Evolutionary conservation across 192 early-diverging fungal genomes (phyloP).

Genomic region (Pilobolus umbonatus): DNA sequence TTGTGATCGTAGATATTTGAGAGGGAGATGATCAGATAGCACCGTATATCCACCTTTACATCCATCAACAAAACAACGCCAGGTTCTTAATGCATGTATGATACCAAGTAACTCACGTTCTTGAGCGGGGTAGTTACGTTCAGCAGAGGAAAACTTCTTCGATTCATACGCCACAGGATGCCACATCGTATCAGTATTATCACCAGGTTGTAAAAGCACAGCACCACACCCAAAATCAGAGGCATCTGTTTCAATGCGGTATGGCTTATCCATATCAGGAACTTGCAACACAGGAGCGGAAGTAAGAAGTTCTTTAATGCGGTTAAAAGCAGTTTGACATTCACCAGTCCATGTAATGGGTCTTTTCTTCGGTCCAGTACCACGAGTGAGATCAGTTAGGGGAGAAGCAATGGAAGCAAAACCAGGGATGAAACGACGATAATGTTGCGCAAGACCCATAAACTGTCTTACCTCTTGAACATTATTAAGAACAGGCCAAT

Average conservation of each 20-base stretch:
- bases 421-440: too few relatives aligned
- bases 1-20: constrained; percentile 4
- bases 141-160: constrained; percentile 26
- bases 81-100: constrained; percentile 9
- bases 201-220: constrained; percentile 5
- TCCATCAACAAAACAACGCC: constrained; percentile 14
- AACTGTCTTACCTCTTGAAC: too few relatives aligned
- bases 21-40: constrained; percentile 3
- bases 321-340: constrained; percentile 1
- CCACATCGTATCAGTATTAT: background rate
- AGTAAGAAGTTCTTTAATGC: background rate
- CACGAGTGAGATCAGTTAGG: constrained; percentile 13
- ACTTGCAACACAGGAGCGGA: background rate
- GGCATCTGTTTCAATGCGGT: background rate
- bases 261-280: constrained; percentile 9
- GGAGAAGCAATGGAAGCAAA: too few relatives aligned
- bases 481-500: too few relatives aligned
- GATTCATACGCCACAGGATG: constrained; percentile 32
- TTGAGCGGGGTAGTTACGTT: constrained; percentile 26
- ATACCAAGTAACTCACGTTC: constrained; percentile 8
- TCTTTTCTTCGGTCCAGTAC: background rate
- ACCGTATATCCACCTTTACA: background rate
- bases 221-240: constrained; percentile 2
- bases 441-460: too few relatives aligned
- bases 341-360: background rate